Conservation (phyloP, 148 eudicot genomes). For the Amaranthus palmeri region DNA sequence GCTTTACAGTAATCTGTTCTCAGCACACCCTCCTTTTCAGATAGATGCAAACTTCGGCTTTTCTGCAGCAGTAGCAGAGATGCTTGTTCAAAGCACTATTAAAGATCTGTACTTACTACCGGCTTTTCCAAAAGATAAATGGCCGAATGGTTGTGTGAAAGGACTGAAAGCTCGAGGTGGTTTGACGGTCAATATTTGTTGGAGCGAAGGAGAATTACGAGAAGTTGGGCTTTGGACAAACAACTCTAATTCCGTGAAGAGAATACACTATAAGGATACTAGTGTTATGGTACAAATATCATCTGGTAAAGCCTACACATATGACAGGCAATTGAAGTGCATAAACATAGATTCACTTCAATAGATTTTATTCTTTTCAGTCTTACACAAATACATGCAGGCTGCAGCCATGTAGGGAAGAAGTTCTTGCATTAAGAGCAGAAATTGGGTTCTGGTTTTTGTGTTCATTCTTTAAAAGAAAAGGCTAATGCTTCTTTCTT, state of each 20-base stretch:
- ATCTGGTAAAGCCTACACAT: constrained; percentile 46
- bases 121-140: constrained; percentile 79
- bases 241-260: constrained; percentile 27
- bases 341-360: constrained; percentile 34
- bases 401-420: background rate
- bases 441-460: background rate
- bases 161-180: constrained; percentile 88
- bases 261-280: constrained; percentile 55
- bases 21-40: constrained; percentile 94
- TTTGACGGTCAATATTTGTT: constrained; percentile 68
- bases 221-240: constrained; percentile 61
- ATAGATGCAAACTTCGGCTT: constrained; percentile 92
- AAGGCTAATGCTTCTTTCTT: background rate
- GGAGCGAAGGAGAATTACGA: constrained; percentile 71
- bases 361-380: background rate
- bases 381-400: background rate
- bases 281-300: constrained; percentile 34
- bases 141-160: constrained; percentile 74
- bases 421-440: constrained; percentile 13
- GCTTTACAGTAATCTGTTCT: constrained; percentile 71
- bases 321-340: constrained; percentile 41
- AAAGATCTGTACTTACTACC: constrained; percentile 78
- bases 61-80: constrained; percentile 79
- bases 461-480: constrained; percentile 5
- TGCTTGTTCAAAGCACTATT: constrained; percentile 84